phyloP scores from a whole-genome alignment of 2,329 filamentous ascomycete species.

The Esteya vermicola region DNA sequence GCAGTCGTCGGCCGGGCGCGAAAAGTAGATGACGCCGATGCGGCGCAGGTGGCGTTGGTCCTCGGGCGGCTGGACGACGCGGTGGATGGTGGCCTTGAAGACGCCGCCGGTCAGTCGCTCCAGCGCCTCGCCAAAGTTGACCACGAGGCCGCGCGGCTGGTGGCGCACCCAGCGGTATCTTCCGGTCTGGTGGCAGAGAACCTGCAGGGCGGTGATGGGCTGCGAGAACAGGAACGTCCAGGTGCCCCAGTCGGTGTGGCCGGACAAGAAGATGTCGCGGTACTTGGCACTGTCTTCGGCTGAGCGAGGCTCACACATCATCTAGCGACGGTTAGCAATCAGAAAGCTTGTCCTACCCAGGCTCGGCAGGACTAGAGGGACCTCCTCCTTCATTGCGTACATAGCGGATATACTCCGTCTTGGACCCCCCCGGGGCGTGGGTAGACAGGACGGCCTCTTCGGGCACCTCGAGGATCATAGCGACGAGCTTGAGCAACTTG shows the following conservation, averaged over 20 bases:
- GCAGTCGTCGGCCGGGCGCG: slow-evolving; percentile 18
- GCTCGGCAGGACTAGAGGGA: too few species aligned
- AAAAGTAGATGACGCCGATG: slow-evolving; percentile 22
- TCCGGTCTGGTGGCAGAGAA: slow-evolving; percentile 18
- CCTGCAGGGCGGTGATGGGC: slow-evolving; percentile 33
- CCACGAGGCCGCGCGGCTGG: slow-evolving; percentile 26
- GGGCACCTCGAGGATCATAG: slow-evolving; percentile 1
- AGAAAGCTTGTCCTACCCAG: too few species aligned
- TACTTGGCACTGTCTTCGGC: slow-evolving; percentile 18
- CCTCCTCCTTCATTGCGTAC: too few species aligned
- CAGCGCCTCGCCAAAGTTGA: slow-evolving; percentile 23
- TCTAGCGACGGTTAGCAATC: slow-evolving; percentile 19
- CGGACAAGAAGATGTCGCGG: slow-evolving; percentile 4
- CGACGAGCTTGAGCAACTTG: background rate
- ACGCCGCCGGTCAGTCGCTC: slow-evolving; percentile 16
- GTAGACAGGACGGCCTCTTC: background rate
- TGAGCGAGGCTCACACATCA: slow-evolving; percentile 33
- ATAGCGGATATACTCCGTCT: slow-evolving; percentile 1
- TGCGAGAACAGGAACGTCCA: slow-evolving; percentile 36
- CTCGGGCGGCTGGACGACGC: slow-evolving; percentile 19
- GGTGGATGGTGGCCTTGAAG: slow-evolving; percentile 20
- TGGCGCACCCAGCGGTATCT: slow-evolving; percentile 27
- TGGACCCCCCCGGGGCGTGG: background rate
- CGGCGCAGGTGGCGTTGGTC: slow-evolving; percentile 19
- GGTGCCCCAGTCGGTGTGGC: slow-evolving; percentile 32